Evolutionary conservation across 225 moss, liverwort and hornwort genomes (phyloP).

Genomic region (Bryum argenteum): DNA sequence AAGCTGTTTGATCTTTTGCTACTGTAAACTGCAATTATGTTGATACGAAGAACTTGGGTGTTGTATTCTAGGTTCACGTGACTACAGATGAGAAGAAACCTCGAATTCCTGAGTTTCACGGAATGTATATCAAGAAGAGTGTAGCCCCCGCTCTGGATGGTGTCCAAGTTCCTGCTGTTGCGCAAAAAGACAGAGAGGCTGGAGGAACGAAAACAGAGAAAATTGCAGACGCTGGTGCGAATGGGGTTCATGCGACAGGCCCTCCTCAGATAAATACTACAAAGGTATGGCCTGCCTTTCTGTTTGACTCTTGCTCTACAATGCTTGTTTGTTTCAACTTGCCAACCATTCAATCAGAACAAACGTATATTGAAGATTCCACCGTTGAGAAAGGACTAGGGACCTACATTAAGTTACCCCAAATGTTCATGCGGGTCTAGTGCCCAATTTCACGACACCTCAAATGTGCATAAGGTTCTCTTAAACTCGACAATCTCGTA

Average conservation of each 20-base stretch:
- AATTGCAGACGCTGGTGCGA: constrained; percentile 44
- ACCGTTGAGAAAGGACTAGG: background rate
- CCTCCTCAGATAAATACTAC: constrained; percentile 69
- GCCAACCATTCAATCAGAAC: background rate
- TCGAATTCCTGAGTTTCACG: constrained; percentile 61
- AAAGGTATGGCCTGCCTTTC: constrained; percentile 41
- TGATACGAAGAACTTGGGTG: background rate
- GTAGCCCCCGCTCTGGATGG: constrained; percentile 60
- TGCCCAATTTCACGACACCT: too few species aligned
- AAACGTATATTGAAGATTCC: background rate
- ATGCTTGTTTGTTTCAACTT: background rate
- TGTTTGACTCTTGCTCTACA: background rate
- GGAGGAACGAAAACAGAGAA: constrained; percentile 62
- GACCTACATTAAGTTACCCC: background rate
- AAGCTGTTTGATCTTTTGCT: background rate
- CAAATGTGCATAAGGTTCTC: background rate
- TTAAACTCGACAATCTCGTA: background rate
- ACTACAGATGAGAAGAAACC: constrained; percentile 70
- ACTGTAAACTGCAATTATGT: constrained; percentile 1
- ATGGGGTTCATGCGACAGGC: constrained; percentile 59
- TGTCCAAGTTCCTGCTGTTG: constrained; percentile 52
- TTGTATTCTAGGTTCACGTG: constrained; percentile 58
- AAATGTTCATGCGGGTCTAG: too few species aligned
- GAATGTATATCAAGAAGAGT: constrained; percentile 57
- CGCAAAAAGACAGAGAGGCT: constrained; percentile 52